These are phyloP conservation scores for Pseudogymnoascus sp. DNA, from an alignment of 2,329 filamentous ascomycete species.

Conservation along the genomic window DNA sequence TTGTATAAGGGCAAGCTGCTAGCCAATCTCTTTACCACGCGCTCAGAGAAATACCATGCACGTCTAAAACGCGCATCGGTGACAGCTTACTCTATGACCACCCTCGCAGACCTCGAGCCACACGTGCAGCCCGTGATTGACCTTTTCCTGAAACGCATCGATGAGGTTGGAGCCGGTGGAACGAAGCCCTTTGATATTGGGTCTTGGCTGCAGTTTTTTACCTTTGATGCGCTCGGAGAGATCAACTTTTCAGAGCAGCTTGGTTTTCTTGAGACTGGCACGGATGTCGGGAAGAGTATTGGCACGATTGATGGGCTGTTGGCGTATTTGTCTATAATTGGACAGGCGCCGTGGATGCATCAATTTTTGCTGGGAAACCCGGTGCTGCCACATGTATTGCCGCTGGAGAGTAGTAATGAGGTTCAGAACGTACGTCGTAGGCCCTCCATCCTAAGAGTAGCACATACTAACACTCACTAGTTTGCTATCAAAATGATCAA, in stretches of 20 bases:
- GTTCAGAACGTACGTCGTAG: constrained; percentile 29
- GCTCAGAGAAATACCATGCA: background rate
- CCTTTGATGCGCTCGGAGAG: constrained; percentile 40
- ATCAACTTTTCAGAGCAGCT: constrained; percentile 33
- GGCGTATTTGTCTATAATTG: background rate
- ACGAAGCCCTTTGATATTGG: constrained; percentile 29
- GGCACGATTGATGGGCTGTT: background rate
- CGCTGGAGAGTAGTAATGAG: constrained; percentile 23
- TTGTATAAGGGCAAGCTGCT: constrained; percentile 7
- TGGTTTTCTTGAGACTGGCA: constrained; percentile 37
- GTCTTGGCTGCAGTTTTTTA: constrained; percentile 36
- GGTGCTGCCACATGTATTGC: background rate
- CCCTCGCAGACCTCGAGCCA: constrained; percentile 36
- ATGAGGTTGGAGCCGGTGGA: constrained; percentile 17
- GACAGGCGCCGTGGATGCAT: constrained; percentile 10
- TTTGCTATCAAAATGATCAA: background rate
- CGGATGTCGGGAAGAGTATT: constrained; percentile 31
- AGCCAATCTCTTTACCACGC: constrained; percentile 5
- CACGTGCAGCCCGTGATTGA: constrained; percentile 37
- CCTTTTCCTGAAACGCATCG: constrained; percentile 28
- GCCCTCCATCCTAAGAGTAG: constrained; percentile 22
- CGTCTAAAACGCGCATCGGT: constrained; percentile 18
- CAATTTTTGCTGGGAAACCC: constrained; percentile 10
- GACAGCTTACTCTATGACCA: constrained; percentile 37
- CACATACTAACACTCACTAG: background rate